Evolutionary conservation across 2,329 filamentous ascomycete species (phyloP).

Genomic region (Peltaster fructicola): DNA sequence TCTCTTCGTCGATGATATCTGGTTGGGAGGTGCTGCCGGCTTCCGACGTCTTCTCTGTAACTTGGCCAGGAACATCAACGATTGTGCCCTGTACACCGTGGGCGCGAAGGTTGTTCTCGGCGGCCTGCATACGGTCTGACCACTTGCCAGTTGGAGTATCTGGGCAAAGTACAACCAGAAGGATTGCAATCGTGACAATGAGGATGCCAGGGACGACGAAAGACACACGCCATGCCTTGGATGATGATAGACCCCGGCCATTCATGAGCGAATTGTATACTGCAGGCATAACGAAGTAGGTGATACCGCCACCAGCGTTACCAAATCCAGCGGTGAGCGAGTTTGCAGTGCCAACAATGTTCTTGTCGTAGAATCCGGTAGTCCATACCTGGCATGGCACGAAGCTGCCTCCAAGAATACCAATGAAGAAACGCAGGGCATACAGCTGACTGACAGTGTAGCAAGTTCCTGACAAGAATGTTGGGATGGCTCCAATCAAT

Average conservation of each 20-base stretch:
- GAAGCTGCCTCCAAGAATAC: conserved; percentile 60
- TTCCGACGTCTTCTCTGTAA: conserved; percentile 24
- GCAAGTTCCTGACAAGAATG: conserved; percentile 64
- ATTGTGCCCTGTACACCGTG: conserved; percentile 27
- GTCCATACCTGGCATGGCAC: conserved; percentile 86
- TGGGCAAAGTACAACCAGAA: conserved; percentile 54
- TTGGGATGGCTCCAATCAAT: conserved; percentile 62
- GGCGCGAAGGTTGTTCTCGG: conserved; percentile 34
- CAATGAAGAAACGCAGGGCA: conserved; percentile 60
- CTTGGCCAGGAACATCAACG: conserved; percentile 32
- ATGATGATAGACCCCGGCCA: conserved; percentile 39
- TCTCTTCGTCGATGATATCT: conserved; percentile 20
- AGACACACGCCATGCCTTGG: conserved; percentile 65
- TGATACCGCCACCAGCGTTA: conserved; percentile 76
- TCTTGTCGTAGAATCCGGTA: conserved; percentile 86
- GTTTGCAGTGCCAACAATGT: conserved; percentile 76
- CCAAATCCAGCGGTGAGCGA: conserved; percentile 70
- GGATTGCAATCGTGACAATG: conserved; percentile 46
- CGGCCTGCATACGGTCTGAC: conserved; percentile 49
- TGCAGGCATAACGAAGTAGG: conserved; percentile 85
- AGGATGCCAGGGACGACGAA: conserved; percentile 73
- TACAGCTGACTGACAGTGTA: conserved; percentile 51
- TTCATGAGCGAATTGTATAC: conserved; percentile 61
- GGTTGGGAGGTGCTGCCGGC: conserved; percentile 11
- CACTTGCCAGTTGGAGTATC: conserved; percentile 74